phyloP scores from a whole-genome alignment of 73 alveolate species.

The Diophrys appendiculata region DNA sequence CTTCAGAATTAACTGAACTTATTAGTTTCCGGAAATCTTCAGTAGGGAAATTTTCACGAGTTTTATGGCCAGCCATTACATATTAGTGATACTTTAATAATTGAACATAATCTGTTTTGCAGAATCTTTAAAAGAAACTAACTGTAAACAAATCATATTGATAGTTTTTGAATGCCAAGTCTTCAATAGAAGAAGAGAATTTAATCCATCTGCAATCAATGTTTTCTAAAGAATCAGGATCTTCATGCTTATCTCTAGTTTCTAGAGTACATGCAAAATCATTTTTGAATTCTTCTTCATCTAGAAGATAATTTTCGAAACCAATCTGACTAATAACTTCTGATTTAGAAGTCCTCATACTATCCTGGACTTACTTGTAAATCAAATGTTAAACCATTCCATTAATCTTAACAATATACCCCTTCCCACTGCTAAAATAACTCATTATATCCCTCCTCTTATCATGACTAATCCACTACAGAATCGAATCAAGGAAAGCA shows the following conservation, averaged over 20 bases:
- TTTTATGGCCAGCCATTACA: no score
- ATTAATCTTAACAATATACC: not conserved
- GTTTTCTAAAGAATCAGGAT: not conserved
- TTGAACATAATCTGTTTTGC: not conserved
- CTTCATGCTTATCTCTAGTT: not conserved
- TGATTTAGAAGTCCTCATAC: not conserved
- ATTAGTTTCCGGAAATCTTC: not conserved
- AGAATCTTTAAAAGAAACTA: not conserved
- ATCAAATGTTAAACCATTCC: not conserved
- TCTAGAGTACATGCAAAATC: not conserved
- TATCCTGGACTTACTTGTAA: not conserved
- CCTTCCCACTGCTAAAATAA: no score
- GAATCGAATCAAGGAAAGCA: not conserved
- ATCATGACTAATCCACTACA: no score
- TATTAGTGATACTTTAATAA: no score
- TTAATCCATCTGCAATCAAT: not conserved
- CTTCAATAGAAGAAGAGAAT: not conserved
- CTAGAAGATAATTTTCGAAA: no score
- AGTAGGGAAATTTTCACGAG: not conserved
- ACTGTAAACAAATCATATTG: not conserved
- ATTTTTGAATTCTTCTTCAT: not conserved
- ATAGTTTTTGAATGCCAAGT: not conserved
- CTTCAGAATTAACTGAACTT: no score
- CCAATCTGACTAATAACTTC: not conserved
- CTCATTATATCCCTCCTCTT: no score